Evolutionary conservation across 306 rosid species (phyloP).

Genomic region (Coriaria nepalensis): DNA sequence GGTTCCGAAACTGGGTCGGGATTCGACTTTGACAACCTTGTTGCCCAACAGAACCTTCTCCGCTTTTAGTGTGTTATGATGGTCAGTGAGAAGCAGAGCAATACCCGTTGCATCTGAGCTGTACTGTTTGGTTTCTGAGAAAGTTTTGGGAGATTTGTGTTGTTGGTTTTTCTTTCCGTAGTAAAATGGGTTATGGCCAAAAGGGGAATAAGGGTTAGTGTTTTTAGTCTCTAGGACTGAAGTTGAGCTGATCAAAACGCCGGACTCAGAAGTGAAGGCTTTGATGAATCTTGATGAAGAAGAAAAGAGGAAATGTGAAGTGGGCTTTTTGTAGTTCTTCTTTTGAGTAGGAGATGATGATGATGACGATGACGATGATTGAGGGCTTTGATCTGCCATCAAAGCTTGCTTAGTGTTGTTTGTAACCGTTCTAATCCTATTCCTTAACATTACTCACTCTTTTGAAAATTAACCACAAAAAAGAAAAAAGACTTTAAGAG

Average conservation of each 20-base stretch:
- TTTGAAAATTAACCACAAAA: not conserved
- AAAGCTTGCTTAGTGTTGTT: conserved; percentile 34
- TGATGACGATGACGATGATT: conserved; percentile 17
- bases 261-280: conserved; percentile 28
- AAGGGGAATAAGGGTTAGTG: conserved; percentile 17
- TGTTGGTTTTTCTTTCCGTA: conserved; percentile 5
- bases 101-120: not conserved
- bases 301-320: conserved; percentile 43
- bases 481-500: not conserved
- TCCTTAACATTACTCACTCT: conserved; percentile 36
- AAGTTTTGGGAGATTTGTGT: conserved; percentile 14
- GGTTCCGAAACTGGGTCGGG: conserved; percentile 20
- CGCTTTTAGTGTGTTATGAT: not conserved
- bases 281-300: conserved; percentile 48
- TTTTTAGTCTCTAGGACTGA: conserved; percentile 40
- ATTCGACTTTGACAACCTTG: conserved; percentile 17
- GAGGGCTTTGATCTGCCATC: conserved; percentile 61
- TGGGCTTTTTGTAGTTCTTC: conserved; percentile 7
- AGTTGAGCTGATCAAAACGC: conserved; percentile 42
- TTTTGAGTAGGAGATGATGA: conserved; percentile 25
- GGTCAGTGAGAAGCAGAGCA: not conserved
- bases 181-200: conserved; percentile 17
- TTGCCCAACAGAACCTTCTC: conserved; percentile 39
- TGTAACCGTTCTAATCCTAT: conserved; percentile 56
- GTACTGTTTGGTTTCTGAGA: not conserved